Percentiles rank a stretch among this genome's conserved stretches.
Evolutionary conservation across 306 rosid species (phyloP).

Genomic region (Pyrus bretschneideri): DNA sequence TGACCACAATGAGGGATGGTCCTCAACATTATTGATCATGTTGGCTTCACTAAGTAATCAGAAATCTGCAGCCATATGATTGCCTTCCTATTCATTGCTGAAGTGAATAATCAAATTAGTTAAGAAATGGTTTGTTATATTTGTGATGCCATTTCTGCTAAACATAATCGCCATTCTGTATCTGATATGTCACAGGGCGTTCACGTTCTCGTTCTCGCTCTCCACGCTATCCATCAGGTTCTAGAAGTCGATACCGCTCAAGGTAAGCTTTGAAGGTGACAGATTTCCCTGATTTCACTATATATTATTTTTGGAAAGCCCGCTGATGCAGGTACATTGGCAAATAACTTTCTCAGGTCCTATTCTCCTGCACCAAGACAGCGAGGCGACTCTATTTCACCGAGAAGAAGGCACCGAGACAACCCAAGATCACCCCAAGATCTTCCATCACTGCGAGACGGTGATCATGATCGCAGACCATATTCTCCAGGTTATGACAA

Average conservation of each 20-base stretch:
- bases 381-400: conserved; percentile 69
- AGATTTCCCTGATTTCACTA: neutral
- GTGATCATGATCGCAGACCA: conserved; percentile 52
- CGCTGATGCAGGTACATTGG: conserved; percentile 3
- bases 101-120: neutral
- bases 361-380: conserved; percentile 84
- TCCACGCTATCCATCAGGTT: conserved; percentile 65
- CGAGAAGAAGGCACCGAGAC: conserved; percentile 55
- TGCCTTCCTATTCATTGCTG: neutral
- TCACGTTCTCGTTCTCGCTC: conserved; percentile 91
- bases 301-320: neutral
- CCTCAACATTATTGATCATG: neutral
- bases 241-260: conserved; percentile 76
- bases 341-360: conserved; percentile 50
- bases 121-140: neutral
- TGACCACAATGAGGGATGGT: neutral
- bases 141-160: neutral
- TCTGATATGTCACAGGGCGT: conserved; percentile 42
- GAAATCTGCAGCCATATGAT: neutral
- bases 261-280: conserved; percentile 42
- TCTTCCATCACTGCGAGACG: conserved; percentile 56
- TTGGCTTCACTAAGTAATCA: neutral
- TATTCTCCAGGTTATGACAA: conserved; percentile 73
- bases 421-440: conserved; percentile 80
- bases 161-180: conserved; percentile 1